These are phyloP conservation scores for Priceomyces fermenticarens DNA, from an alignment of 805 yeast species.

Conservation along the genomic window DNA sequence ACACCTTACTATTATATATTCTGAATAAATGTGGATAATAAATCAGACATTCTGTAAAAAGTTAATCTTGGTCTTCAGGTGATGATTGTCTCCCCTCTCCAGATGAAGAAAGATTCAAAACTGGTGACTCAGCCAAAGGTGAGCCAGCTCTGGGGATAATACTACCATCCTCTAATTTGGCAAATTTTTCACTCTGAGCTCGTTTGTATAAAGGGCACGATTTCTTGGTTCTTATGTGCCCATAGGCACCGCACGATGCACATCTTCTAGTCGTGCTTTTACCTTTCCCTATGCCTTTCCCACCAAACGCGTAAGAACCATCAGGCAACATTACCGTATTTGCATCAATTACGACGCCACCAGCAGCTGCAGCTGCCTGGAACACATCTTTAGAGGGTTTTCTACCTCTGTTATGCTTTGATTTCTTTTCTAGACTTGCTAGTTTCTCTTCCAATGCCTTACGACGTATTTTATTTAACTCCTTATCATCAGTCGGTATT, in stretches of 20 bases:
- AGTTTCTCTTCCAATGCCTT: conserved; percentile 78
- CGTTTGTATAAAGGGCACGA: conserved; percentile 79
- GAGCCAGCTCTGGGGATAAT: neutral
- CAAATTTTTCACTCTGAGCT: conserved; percentile 25
- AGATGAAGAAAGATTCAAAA: neutral
- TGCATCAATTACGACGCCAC: conserved; percentile 41
- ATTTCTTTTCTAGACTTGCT: conserved; percentile 75
- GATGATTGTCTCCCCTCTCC: neutral
- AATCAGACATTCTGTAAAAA: neutral
- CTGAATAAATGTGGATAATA: too few relatives aligned
- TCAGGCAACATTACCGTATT: conserved; percentile 43
- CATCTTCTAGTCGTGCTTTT: conserved; percentile 78
- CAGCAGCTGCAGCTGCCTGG: conserved; percentile 41
- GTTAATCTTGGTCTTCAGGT: conserved; percentile 2
- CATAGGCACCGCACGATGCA: conserved; percentile 92
- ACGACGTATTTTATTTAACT: conserved; percentile 72
- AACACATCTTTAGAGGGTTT: conserved; percentile 32
- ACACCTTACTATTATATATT: too few relatives aligned
- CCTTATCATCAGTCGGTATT: conserved; percentile 77
- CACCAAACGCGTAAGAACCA: conserved; percentile 47
- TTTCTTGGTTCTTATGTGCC: conserved; percentile 90
- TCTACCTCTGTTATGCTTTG: conserved; percentile 31
- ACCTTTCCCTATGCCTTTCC: conserved; percentile 72
- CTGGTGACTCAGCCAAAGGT: conserved; percentile 2
- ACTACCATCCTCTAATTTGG: conserved; percentile 1